Conservation (phyloP, 2,329 filamentous ascomycete genomes). For the Trichoderma harzianum region DNA sequence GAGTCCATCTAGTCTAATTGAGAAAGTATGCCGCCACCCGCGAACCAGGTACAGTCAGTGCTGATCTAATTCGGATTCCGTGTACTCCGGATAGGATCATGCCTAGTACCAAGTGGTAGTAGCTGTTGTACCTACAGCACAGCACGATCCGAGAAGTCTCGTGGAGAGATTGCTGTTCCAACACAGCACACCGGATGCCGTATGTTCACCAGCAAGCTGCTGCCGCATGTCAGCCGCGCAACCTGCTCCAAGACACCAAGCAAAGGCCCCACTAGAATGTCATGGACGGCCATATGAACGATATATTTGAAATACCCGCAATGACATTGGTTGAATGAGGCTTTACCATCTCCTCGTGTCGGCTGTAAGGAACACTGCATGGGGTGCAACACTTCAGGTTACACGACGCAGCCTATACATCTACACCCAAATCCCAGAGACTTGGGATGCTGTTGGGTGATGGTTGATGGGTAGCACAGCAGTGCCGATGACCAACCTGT, state of each 20-base stretch:
- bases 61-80: background rate
- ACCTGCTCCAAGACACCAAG: background rate
- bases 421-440: constrained; percentile 1
- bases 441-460: background rate
- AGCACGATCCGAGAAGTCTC: background rate
- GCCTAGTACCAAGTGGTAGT: background rate
- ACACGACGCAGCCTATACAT: background rate
- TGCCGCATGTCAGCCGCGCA: background rate
- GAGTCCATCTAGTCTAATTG: background rate
- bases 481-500: background rate
- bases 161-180: background rate
- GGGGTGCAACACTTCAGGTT: background rate
- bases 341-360: background rate
- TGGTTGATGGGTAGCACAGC: background rate
- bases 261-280: background rate
- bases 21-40: background rate
- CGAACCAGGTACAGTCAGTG: background rate
- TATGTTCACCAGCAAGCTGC: background rate
- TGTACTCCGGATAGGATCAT: background rate
- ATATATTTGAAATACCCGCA: background rate
- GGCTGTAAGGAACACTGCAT: background rate
- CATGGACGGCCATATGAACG: background rate
- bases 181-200: background rate
- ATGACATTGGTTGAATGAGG: too few species aligned
- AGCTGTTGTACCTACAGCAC: background rate